Evolutionary conservation across 2,329 filamentous ascomycete species (phyloP).

Genomic region (Epichloe bromicola): DNA sequence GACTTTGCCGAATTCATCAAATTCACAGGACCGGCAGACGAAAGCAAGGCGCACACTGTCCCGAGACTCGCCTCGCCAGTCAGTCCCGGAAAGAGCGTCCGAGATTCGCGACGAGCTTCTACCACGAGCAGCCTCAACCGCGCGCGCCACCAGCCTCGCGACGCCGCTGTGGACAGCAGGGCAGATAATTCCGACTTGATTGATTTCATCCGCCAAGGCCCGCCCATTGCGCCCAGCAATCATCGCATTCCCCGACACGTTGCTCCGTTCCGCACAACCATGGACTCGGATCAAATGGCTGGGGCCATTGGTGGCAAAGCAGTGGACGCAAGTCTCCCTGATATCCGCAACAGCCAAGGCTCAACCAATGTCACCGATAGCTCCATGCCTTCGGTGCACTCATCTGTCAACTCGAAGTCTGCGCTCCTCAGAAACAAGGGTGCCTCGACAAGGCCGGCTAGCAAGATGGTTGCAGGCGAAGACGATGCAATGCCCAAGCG

Average conservation of each 20-base stretch:
- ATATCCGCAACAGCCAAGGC: slow-evolving; percentile 41
- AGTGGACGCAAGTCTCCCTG: slow-evolving; percentile 43
- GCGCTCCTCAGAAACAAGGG: slow-evolving; percentile 43
- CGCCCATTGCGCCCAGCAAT: slow-evolving; percentile 45
- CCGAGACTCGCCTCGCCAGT: slow-evolving; percentile 20
- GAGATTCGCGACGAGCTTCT: slow-evolving; percentile 26
- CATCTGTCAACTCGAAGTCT: slow-evolving; percentile 62
- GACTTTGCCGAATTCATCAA: slow-evolving; percentile 88
- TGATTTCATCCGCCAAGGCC: slow-evolving; percentile 86
- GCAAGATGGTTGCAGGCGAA: slow-evolving; percentile 33
- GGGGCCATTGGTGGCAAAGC: slow-evolving; percentile 41
- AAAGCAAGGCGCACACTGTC: slow-evolving; percentile 22
- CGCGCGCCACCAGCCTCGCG: slow-evolving; percentile 55
- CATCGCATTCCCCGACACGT: slow-evolving; percentile 66
- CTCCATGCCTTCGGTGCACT: slow-evolving; percentile 43
- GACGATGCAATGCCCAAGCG: slow-evolving; percentile 50
- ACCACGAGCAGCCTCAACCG: slow-evolving; percentile 26
- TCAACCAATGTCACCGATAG: slow-evolving; percentile 45
- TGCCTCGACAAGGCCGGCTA: slow-evolving; percentile 11
- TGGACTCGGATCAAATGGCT: slow-evolving; percentile 70
- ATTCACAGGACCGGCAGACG: slow-evolving; percentile 59
- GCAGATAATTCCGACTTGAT: slow-evolving; percentile 77
- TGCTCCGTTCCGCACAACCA: slow-evolving; percentile 71
- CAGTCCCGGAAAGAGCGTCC: slow-evolving; percentile 22
- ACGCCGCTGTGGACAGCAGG: slow-evolving; percentile 47